A percentile compares a stretch with the other conserved stretches of the same genome.
phyloP scores from a whole-genome alignment of 2,329 filamentous ascomycete species.

The Phyllosticta citriasiana region DNA sequence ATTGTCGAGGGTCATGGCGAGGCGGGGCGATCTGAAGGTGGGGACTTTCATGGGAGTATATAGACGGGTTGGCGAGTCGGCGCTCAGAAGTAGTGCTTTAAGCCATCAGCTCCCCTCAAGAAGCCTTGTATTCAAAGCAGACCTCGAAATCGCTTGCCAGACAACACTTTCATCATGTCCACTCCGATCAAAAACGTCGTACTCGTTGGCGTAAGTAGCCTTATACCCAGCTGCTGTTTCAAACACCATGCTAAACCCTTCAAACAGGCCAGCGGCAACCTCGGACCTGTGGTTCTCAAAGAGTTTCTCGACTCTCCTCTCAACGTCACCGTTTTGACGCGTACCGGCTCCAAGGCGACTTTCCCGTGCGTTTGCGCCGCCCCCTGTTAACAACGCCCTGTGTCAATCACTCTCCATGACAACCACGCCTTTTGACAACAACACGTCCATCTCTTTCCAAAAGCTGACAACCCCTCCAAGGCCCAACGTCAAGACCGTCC shows the following conservation, averaged over 20 bases:
- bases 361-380: constrained; percentile 12
- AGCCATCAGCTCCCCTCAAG: not conserved
- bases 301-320: constrained; percentile 18
- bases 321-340: constrained; percentile 23
- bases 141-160: not conserved
- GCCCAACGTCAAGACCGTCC: constrained; percentile 31
- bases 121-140: no score
- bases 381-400: not conserved
- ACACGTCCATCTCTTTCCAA: not conserved
- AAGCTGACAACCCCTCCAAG: constrained; percentile 20
- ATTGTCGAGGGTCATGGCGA: not conserved
- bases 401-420: not conserved
- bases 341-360: constrained; percentile 15
- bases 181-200: constrained; percentile 8
- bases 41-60: not conserved
- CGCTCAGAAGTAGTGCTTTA: not conserved
- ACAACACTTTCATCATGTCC: not conserved
- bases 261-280: constrained; percentile 17
- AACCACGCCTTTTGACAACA: not conserved
- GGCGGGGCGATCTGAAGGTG: not conserved
- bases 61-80: not conserved
- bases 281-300: constrained; percentile 20
- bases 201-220: constrained; percentile 5
- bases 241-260: not conserved
- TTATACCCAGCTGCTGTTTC: not conserved